Evolutionary conservation across 495 filamentous ascomycete species (phyloP).

Genomic region (Xylaria cubensis): DNA sequence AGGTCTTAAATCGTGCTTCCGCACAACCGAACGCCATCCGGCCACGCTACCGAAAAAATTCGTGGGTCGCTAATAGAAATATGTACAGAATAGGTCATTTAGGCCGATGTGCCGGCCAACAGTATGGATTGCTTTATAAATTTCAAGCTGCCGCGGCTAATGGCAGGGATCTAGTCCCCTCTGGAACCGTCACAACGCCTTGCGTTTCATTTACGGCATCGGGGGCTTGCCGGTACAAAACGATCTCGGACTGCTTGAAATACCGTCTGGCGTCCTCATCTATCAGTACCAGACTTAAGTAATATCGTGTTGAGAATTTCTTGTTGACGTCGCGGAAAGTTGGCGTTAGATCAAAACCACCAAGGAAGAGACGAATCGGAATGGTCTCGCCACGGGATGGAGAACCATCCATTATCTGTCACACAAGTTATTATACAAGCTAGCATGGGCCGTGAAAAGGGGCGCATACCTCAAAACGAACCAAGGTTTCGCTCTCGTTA

Average conservation of each 20-base stretch:
- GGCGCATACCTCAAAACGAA: constrained; percentile 84
- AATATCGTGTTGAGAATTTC: constrained; percentile 98
- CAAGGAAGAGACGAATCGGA: constrained; percentile 95
- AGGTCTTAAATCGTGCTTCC: constrained; percentile 11
- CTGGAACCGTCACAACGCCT: constrained; percentile 36
- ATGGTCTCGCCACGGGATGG: constrained; percentile 98
- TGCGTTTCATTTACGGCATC: constrained; percentile 55
- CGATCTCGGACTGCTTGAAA: constrained; percentile 99
- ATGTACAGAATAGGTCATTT: constrained; percentile 28
- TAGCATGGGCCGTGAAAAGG: not conserved
- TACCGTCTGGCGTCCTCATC: constrained; percentile 98
- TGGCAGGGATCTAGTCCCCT: constrained; percentile 34
- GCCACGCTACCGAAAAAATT: constrained; percentile 34
- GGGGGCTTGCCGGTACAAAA: constrained; percentile 93
- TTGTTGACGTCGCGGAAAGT: constrained; percentile 99
- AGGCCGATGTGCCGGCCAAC: constrained; percentile 3
- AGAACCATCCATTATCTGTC: constrained; percentile 97
- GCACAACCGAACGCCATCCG: constrained; percentile 40
- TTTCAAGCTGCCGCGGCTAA: constrained; percentile 33
- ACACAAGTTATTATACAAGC: constrained; percentile 16
- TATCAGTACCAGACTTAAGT: constrained; percentile 94
- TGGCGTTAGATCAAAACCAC: constrained; percentile 95
- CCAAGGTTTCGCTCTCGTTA: constrained; percentile 98
- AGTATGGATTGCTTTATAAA: not conserved
- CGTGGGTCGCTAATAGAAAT: constrained; percentile 22